Evolutionary conservation across 257 asterid species (phyloP).

Genomic region (Asclepias syriaca): DNA sequence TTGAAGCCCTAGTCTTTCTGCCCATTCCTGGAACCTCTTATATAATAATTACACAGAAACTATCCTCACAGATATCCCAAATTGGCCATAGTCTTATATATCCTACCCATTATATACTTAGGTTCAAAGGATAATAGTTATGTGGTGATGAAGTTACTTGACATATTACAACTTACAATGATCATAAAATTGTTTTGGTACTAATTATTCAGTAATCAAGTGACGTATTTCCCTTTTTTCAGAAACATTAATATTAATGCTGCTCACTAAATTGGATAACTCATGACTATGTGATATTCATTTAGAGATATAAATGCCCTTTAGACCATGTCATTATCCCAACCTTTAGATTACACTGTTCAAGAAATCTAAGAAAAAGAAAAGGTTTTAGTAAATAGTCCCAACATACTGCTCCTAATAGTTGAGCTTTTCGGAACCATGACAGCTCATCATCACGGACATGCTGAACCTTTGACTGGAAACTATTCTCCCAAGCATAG

Average conservation of each 20-base stretch:
- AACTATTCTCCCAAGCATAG: constrained; percentile 95
- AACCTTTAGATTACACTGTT: neutral
- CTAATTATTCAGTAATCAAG: constrained; percentile 6
- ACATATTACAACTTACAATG: neutral
- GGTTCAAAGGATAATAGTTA: neutral
- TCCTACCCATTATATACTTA: neutral
- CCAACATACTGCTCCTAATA: constrained; percentile 80
- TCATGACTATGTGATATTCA: neutral
- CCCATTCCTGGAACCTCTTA: neutral
- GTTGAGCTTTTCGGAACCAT: constrained; percentile 81
- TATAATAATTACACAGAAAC: too few relatives aligned
- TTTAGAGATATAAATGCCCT: neutral
- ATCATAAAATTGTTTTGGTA: neutral
- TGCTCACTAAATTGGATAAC: neutral
- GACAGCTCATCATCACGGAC: constrained; percentile 78
- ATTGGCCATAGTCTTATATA: neutral
- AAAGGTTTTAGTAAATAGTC: constrained; percentile 2
- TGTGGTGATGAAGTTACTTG: neutral
- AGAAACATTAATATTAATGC: neutral
- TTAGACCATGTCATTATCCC: constrained; percentile 3
- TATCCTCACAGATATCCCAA: neutral
- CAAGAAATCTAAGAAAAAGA: neutral
- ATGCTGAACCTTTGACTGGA: constrained; percentile 67
- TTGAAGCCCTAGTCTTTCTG: neutral
- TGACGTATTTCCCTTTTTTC: neutral